These are phyloP conservation scores for Erodium maritimum DNA, from an alignment of 345 rosid species.

Conservation along the genomic window DNA sequence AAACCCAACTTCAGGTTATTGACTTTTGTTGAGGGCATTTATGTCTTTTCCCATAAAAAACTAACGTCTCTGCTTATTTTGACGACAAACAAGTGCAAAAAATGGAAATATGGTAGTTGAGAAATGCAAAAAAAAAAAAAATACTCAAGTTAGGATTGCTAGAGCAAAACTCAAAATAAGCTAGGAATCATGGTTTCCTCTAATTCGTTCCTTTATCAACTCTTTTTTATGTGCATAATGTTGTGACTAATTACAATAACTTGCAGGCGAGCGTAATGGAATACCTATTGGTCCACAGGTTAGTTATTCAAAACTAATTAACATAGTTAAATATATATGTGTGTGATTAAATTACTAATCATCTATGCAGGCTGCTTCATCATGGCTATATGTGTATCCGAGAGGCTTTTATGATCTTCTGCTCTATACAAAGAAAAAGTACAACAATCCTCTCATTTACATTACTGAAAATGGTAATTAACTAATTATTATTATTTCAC, in stretches of 20 bases:
- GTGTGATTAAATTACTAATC: neutral
- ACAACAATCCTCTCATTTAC: conserved; percentile 26
- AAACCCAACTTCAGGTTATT: too few species aligned
- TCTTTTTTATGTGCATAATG: neutral
- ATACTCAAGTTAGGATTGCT: too few species aligned
- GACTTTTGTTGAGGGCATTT: too few species aligned
- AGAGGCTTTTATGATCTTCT: conserved; percentile 14
- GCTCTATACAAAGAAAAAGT: conserved; percentile 17
- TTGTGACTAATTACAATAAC: neutral
- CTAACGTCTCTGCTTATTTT: too few species aligned
- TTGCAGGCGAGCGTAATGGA: conserved; percentile 14
- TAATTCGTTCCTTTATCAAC: neutral
- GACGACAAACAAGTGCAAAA: too few species aligned
- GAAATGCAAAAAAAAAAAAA: too few species aligned
- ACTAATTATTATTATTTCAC: neutral
- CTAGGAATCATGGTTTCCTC: too few species aligned
- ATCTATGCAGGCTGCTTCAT: conserved; percentile 15
- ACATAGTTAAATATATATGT: neutral
- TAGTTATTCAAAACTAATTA: neutral
- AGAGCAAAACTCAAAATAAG: too few species aligned
- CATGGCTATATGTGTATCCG: conserved; percentile 20
- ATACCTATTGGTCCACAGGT: conserved; percentile 14
- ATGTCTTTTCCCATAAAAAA: too few species aligned
- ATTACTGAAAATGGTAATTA: conserved; percentile 33
- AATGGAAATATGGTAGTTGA: too few species aligned